These are phyloP conservation scores for Ochromonas danica DNA, from an alignment of 108 stramenopile species.

Conservation along the genomic window DNA sequence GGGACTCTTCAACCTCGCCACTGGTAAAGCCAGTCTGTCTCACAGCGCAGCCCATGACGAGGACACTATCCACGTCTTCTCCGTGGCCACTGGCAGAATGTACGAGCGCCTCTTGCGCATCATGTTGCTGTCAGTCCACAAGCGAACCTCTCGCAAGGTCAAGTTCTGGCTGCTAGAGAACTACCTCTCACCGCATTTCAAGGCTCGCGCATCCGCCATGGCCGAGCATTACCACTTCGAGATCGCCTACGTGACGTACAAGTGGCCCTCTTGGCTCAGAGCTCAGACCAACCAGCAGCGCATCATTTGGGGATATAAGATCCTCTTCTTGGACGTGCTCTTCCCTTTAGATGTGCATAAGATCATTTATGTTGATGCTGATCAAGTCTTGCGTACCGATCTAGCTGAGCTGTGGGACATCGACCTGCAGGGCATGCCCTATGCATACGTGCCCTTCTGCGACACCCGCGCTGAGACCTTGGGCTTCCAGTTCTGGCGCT, in stretches of 20 bases:
- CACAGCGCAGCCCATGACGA: constrained; percentile 32
- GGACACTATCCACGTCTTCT: constrained; percentile 92
- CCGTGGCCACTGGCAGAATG: constrained; percentile 90
- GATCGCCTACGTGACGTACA: constrained; percentile 75
- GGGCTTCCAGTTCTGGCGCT: constrained; percentile 90
- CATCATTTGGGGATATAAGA: constrained; percentile 99
- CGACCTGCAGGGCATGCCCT: constrained; percentile 79
- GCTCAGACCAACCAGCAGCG: constrained; percentile 95
- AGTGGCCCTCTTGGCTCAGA: constrained; percentile 98
- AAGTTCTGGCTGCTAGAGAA: constrained; percentile 99
- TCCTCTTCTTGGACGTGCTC: constrained; percentile 96
- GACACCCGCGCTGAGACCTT: constrained; percentile 80
- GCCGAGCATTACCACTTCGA: constrained; percentile 79
- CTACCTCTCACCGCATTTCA: constrained; percentile 83
- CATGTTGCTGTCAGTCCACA: constrained; percentile 97
- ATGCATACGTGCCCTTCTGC: constrained; percentile 97
- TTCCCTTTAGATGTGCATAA: constrained; percentile 94
- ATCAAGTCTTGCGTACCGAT: constrained; percentile 95
- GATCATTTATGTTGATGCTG: constrained; percentile 78
- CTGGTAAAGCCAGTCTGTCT: too few species aligned
- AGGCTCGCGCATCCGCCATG: constrained; percentile 73
- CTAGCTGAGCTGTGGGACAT: constrained; percentile 94
- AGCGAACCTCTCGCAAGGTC: constrained; percentile 82
- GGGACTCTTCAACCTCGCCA: too few species aligned
- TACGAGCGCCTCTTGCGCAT: constrained; percentile 92